These are phyloP conservation scores for Helianthus tuberosus DNA, from an alignment of 129 eudicot species.

Conservation along the genomic window DNA sequence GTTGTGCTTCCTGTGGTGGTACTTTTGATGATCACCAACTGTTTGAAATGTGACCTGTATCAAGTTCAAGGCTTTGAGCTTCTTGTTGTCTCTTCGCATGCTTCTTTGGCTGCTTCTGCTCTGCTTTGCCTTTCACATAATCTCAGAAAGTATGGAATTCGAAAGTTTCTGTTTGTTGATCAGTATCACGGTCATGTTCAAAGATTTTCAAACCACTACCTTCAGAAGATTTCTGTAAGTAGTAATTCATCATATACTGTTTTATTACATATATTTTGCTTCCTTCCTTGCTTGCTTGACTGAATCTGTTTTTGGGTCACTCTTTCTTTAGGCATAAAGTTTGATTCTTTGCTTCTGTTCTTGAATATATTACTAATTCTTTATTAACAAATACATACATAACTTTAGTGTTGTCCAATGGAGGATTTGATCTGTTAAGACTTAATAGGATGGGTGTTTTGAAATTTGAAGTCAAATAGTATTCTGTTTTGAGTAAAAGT, in stretches of 20 bases:
- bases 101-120: conserved; percentile 66
- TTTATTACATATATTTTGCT: not conserved
- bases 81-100: conserved; percentile 59
- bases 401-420: too few species aligned
- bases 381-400: not conserved
- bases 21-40: conserved; percentile 46
- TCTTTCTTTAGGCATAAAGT: conserved; percentile 19
- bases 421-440: too few species aligned
- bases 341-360: conserved; percentile 27
- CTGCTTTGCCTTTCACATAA: conserved; percentile 71
- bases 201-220: conserved; percentile 50
- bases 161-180: conserved; percentile 80
- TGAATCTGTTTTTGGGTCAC: conserved; percentile 4
- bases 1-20: conserved; percentile 50
- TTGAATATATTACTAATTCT: not conserved
- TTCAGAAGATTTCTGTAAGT: conserved; percentile 62
- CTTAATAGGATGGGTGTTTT: too few species aligned
- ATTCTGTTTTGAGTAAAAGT: too few species aligned
- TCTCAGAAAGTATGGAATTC: conserved; percentile 67
- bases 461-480: too few species aligned
- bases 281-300: conserved; percentile 10
- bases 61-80: conserved; percentile 66
- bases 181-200: conserved; percentile 64
- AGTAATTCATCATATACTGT: too few species aligned
- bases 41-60: conserved; percentile 58